Evolutionary conservation across 2,329 filamentous ascomycete species (phyloP).

Genomic region (Blastomyces gilchristii): DNA sequence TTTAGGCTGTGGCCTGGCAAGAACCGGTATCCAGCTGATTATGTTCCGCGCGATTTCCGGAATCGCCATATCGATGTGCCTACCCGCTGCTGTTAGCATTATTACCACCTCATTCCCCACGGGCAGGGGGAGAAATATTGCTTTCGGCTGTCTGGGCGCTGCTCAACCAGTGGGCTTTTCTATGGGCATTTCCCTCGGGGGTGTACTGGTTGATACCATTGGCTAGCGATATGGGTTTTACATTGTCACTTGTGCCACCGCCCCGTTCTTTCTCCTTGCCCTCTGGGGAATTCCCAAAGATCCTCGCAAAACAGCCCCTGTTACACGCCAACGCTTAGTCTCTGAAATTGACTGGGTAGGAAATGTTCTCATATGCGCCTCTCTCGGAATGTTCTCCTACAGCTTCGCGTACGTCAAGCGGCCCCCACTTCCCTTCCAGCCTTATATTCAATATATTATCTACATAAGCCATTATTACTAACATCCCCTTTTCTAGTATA

Average conservation of each 20-base stretch:
- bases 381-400: constrained; percentile 8
- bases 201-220: constrained; percentile 41
- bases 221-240: constrained; percentile 47
- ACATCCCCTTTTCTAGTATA: constrained; percentile 4
- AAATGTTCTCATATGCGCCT: constrained; percentile 1
- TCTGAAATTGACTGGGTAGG: constrained; percentile 8
- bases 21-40: constrained; percentile 33
- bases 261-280: constrained; percentile 30
- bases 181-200: constrained; percentile 41
- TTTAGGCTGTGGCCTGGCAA: constrained; percentile 32
- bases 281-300: constrained; percentile 32
- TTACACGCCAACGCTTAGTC: neutral
- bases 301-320: neutral
- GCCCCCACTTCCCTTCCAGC: neutral
- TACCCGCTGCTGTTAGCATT: constrained; percentile 40
- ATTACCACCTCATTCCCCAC: constrained; percentile 38
- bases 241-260: constrained; percentile 37
- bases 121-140: constrained; percentile 40
- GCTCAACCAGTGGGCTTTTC: constrained; percentile 43
- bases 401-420: constrained; percentile 5
- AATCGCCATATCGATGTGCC: constrained; percentile 36
- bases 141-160: constrained; percentile 41
- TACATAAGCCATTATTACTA: neutral
- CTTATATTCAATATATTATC: neutral
- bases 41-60: constrained; percentile 38